Conservation (phyloP, 805 yeast genomes). For the Candida loeiensis region DNA sequence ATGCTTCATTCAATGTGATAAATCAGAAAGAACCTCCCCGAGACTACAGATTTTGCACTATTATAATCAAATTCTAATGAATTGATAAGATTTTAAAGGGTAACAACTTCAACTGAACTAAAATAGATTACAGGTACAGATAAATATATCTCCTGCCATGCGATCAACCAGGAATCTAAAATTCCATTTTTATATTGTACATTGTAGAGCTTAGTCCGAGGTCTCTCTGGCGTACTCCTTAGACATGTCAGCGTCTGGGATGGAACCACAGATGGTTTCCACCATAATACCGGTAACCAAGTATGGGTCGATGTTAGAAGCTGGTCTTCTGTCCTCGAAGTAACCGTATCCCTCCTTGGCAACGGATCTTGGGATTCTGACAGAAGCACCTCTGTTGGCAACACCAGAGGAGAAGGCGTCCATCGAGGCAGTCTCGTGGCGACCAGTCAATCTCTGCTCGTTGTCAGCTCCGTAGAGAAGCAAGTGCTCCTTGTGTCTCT, state of each 20-base stretch:
- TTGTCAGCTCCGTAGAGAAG: slow-evolving; percentile 93
- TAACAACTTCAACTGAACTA: not conserved
- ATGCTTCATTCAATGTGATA: too few relatives aligned
- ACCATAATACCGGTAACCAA: slow-evolving; percentile 97
- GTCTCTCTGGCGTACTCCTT: slow-evolving; percentile 79
- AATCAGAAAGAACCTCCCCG: too few relatives aligned
- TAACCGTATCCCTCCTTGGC: slow-evolving; percentile 97
- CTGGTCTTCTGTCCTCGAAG: slow-evolving; percentile 99
- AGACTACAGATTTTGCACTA: not conserved
- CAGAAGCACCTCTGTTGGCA: slow-evolving; percentile 99
- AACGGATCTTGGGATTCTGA: slow-evolving; percentile 98
- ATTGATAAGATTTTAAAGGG: not conserved
- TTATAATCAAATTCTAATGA: not conserved
- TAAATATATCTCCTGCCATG: slow-evolving; percentile 1
- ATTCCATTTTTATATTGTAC: slow-evolving; percentile 1
- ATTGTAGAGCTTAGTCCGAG: slow-evolving; percentile 4
- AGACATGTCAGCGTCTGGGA: slow-evolving; percentile 92
- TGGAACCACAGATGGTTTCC: slow-evolving; percentile 93
- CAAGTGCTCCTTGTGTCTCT: slow-evolving; percentile 96
- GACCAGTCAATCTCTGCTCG: slow-evolving; percentile 93
- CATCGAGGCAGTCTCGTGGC: slow-evolving; percentile 97
- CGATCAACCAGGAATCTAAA: slow-evolving; percentile 1
- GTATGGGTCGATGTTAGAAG: slow-evolving; percentile 98
- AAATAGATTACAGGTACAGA: slow-evolving; percentile 1
- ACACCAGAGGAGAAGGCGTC: slow-evolving; percentile 92